Evolutionary conservation across 2,329 filamentous ascomycete genomes (phyloP), one percentile per base, ranked within the genome.

Genomic region (Neonectria punicea): DNA sequence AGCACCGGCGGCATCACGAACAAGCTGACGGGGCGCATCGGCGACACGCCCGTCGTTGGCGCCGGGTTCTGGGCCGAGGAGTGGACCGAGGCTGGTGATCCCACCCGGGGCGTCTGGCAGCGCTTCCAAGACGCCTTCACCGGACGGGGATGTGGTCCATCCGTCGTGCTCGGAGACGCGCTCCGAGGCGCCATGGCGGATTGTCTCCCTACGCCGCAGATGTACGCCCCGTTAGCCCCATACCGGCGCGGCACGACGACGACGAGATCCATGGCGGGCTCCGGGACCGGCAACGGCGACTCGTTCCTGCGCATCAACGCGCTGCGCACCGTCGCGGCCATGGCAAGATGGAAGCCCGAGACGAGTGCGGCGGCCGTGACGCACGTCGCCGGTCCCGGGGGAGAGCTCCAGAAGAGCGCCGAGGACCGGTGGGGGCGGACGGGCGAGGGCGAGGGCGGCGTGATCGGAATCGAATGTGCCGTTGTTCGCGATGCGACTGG

Each of bases 61-160:
- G 92, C 93, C 1, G 94, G 94, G 0, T 97, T 94, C 78, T 97
- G 93, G 93, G 93, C 94, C 0, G 94, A 97, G 76, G 88, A 94
- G 70, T 97, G 93, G 93, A 78, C 80, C 8, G 86, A 90, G 61
- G 79, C 82, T 2, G 78, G 78, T 1, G 77, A 80, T 41, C 73
- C 77, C 7, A 79, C 75, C 1, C 9, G 54, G 58, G 4, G 16
- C 4, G n/a, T 36, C 4, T 70, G 70, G 72, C 57, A 58, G 18
- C 53, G 65, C 10, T 18, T 74, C 22, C 71, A 61, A 41, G 25
- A 63, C 13, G 25, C 53, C 22, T 20, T 71, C 34, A 32, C 58
- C 7, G 39, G 47, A 14, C 36, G 58, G 20, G 71, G 25, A 25
- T 4, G 25, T 25, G 25, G 70, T 5, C 60, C 69, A 5, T 64